Evolutionary conservation across 176 grass and related monocot species (phyloP).

Genomic region (Hordeum marinum): DNA sequence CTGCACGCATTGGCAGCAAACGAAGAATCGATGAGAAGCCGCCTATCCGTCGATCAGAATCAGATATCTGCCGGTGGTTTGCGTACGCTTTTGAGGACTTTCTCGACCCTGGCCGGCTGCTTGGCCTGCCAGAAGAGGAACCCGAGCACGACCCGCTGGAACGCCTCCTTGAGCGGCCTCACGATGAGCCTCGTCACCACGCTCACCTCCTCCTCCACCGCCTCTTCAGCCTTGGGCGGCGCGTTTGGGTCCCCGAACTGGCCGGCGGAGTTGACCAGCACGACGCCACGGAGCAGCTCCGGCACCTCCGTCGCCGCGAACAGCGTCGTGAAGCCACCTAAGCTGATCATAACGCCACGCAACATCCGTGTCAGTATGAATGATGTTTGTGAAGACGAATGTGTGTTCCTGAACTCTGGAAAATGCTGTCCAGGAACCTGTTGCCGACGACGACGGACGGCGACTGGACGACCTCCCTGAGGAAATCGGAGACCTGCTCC

Average conservation of each 20-base stretch:
- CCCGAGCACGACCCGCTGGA: constrained; percentile 58
- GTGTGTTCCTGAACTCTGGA: not conserved
- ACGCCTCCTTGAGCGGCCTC: constrained; percentile 66
- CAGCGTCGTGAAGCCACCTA: constrained; percentile 82
- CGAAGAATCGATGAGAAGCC: not conserved
- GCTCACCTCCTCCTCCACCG: constrained; percentile 20
- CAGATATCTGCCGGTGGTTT: not conserved
- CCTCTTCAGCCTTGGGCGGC: constrained; percentile 19
- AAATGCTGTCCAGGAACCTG: constrained; percentile 20
- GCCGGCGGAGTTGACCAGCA: constrained; percentile 88
- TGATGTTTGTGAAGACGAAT: not conserved
- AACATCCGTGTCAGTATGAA: not conserved
- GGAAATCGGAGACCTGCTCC: constrained; percentile 94
- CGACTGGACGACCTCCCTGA: constrained; percentile 80
- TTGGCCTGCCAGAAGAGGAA: constrained; percentile 97
- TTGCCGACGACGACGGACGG: constrained; percentile 85
- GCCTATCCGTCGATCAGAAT: too few species aligned
- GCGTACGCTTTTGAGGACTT: constrained; percentile 92
- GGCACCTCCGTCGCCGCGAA: constrained; percentile 62
- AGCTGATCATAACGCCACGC: constrained; percentile 8
- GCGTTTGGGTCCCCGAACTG: constrained; percentile 65
- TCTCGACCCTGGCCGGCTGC: constrained; percentile 84
- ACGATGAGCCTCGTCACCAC: constrained; percentile 49
- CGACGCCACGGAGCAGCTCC: constrained; percentile 62
- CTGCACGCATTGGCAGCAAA: constrained; percentile 16